Base-by-base conservation (phyloP, 148 eudicot species). In the Rhododendron molle region DNA sequence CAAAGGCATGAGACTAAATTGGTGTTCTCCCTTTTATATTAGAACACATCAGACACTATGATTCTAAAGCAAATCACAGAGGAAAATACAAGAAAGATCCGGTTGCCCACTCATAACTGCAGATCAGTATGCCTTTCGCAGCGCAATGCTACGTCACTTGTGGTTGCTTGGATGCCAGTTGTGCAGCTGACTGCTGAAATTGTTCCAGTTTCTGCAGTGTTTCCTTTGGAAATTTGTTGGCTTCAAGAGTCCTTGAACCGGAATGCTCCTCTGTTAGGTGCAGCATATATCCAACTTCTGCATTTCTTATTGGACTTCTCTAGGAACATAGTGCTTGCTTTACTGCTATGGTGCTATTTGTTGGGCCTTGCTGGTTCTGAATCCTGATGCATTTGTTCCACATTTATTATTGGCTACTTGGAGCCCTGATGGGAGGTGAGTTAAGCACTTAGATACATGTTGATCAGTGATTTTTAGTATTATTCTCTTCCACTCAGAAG, bases 391-490 rank as follows among this genome's bases (percentile, higher is more conserved):
- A 14, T 49, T 49, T 49, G 52, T 49, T 49, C 88, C 92, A 60
- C 95, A 85, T 88, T 86, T 92, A 81, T 82, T 95, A 62, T 88
- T 96, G 90, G 94, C 92, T 82, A 88, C 95, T 83, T 98, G 99
- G 71, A 85, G 94, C 89, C 91, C 95, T 83, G 89, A 94, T 92
- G 97, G 97, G 84, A 95, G 98, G 99, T 94, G 54, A 82, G 89
- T 86, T 47, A 73, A 49, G 83, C 20, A 81, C 34, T 44, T 47
- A 3, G 30, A 38, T 82, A 36, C 72, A 60, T 82, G 5, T 26
- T 82, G 32, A 13, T 6, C 52, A 82, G 36, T 23, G 28, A 26
- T n/a, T 56, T 58, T 18, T 2, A 20, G 26, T 62, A 20, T 81
- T 81, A 4, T 81, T 81, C 20, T n/a, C 47, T 34, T 5, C 49